Percentiles rank a stretch among this genome's conserved stretches.
Conservation (phyloP, 2,329 filamentous ascomycete species). For the Teratosphaeria destructans region DNA sequence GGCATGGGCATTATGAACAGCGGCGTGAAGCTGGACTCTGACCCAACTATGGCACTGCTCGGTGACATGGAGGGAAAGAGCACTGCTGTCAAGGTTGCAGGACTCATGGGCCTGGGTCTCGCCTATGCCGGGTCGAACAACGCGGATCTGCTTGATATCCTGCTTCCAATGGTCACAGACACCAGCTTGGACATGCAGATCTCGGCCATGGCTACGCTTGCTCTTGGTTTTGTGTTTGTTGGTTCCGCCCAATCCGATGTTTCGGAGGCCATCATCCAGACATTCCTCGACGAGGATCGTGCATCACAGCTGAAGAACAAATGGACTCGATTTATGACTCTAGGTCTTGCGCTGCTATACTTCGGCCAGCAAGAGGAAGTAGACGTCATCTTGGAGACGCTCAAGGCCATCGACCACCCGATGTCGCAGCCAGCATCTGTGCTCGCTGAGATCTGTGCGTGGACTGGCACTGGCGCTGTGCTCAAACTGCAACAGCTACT, state of each 20-base stretch:
- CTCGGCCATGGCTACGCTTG: conserved; percentile 88
- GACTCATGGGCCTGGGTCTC: conserved; percentile 91
- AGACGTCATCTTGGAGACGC: conserved; percentile 91
- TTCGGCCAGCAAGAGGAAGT: conserved; percentile 97
- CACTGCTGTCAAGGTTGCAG: conserved; percentile 65
- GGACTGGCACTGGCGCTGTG: conserved; percentile 94
- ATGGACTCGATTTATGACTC: conserved; percentile 93
- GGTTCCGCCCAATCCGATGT: conserved; percentile 87
- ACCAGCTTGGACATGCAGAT: conserved; percentile 84
- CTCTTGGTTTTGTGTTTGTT: conserved; percentile 83
- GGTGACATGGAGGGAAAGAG: conserved; percentile 73
- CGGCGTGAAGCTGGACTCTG: conserved; percentile 77
- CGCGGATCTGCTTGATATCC: conserved; percentile 71
- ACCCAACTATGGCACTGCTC: conserved; percentile 80
- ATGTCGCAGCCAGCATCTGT: conserved; percentile 95
- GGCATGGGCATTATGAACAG: conserved; percentile 95
- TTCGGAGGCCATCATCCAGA: conserved; percentile 83
- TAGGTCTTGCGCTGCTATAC: conserved; percentile 86
- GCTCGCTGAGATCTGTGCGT: conserved; percentile 90
- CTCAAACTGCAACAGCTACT: conserved; percentile 94
- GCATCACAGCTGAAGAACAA: conserved; percentile 90
- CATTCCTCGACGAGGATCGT: conserved; percentile 85
- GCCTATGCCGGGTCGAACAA: conserved; percentile 92
- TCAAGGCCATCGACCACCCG: conserved; percentile 93
- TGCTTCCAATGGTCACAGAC: conserved; percentile 81